Percentiles rank a stretch among this genome's conserved stretches.
phyloP scores from a whole-genome alignment of 1,284 basidiomycete species.

The Butyriboletus regius region DNA sequence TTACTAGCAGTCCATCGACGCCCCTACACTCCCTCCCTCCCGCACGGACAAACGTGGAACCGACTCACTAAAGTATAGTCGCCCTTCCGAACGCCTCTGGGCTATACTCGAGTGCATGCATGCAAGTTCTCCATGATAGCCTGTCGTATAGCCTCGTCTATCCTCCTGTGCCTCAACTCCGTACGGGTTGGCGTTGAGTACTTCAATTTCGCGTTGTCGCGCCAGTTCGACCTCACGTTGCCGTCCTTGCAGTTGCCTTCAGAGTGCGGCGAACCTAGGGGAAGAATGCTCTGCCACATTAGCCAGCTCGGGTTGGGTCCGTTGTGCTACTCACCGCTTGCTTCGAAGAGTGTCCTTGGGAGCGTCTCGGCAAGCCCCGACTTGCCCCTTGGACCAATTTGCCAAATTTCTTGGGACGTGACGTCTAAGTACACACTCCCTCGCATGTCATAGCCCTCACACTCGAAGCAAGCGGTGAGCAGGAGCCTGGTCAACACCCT shows the following conservation, averaged over 20 bases:
- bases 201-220: constrained; percentile 58
- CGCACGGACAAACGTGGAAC: neutral
- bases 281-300: constrained; percentile 65
- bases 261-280: constrained; percentile 64
- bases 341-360: no score
- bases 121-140: constrained; percentile 86
- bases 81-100: constrained; percentile 93
- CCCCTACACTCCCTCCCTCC: neutral
- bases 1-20: constrained; percentile 13
- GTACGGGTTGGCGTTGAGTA: constrained; percentile 78
- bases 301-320: constrained; percentile 81
- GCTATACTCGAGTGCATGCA: constrained; percentile 83
- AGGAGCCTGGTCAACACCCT: no score
- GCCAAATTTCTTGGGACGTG: no score
- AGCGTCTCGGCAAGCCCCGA: no score
- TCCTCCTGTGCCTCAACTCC: constrained; percentile 88
- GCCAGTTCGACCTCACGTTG: constrained; percentile 49
- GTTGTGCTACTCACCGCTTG: no score
- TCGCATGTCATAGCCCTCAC: no score
- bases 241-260: constrained; percentile 56
- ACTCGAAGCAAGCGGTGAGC: no score
- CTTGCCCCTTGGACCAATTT: no score
- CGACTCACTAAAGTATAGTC: constrained; percentile 85
- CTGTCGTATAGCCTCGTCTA: constrained; percentile 89
- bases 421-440: no score